Percentiles rank a stretch among this genome's conserved stretches.
These are phyloP conservation scores for Thermothelomyces thermophilus DNA, from an alignment of 2,329 filamentous ascomycete species.

Conservation along the genomic window DNA sequence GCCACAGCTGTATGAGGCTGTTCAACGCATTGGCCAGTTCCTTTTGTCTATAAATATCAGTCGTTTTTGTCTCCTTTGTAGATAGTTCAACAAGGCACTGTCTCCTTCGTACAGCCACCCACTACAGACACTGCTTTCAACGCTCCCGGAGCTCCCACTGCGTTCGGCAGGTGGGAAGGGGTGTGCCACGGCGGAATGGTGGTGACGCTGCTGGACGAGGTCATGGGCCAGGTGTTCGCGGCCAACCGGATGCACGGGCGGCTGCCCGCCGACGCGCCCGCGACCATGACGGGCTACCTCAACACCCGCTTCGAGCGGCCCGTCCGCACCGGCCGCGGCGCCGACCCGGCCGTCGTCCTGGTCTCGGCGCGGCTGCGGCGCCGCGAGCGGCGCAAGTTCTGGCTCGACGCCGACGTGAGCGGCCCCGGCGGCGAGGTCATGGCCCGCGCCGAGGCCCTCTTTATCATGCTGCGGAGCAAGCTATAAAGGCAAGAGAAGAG, in stretches of 20 bases:
- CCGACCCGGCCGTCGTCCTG: conserved; percentile 31
- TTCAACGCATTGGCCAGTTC: no score
- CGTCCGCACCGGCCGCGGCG: conserved; percentile 38
- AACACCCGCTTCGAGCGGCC: conserved; percentile 50
- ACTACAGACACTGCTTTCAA: no score
- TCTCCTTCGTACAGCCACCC: no score
- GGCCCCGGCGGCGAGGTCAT: conserved; percentile 41
- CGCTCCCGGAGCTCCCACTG: no score
- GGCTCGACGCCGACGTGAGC: conserved; percentile 41
- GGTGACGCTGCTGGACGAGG: conserved; percentile 52
- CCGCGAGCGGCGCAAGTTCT: conserved; percentile 49
- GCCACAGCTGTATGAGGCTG: no score
- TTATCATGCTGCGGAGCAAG: conserved; percentile 27
- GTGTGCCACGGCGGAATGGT: conserved; percentile 54
- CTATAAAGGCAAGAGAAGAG: not conserved
- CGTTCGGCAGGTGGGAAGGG: conserved; percentile 47
- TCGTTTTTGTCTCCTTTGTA: no score
- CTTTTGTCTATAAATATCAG: no score
- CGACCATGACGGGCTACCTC: conserved; percentile 46
- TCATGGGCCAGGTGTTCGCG: conserved; percentile 44
- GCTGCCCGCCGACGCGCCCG: conserved; percentile 22
- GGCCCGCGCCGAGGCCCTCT: conserved; percentile 49
- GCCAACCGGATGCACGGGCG: conserved; percentile 30
- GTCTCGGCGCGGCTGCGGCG: conserved; percentile 39
- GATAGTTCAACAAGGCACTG: no score